Evolutionary conservation across 768 basidiomycete species (phyloP).

Genomic region (Pleurotus platypus): DNA sequence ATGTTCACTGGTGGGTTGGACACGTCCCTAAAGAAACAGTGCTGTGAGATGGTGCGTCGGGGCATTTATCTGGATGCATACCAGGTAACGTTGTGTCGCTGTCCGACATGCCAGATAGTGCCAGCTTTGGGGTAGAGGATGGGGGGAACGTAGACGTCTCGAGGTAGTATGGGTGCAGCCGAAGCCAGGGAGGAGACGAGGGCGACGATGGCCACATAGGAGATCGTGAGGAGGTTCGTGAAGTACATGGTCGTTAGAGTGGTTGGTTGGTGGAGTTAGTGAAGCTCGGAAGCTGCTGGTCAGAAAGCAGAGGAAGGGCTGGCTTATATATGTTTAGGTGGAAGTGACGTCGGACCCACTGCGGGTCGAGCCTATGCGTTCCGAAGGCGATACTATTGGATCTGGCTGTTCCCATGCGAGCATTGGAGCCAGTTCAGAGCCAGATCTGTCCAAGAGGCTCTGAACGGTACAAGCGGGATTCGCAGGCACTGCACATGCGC

Average conservation of each 20-base stretch:
- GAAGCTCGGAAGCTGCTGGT: background rate
- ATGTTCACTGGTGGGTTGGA: constrained; percentile 39
- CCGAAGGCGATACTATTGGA: constrained; percentile 3
- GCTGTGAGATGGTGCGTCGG: constrained; percentile 2
- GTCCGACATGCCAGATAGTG: constrained; percentile 38
- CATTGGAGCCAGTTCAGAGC: background rate
- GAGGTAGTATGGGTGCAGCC: constrained; percentile 28
- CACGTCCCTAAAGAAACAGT: constrained; percentile 27
- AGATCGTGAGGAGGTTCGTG: constrained; percentile 12
- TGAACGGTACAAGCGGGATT: background rate
- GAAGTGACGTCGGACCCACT: constrained; percentile 3
- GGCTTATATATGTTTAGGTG: background rate
- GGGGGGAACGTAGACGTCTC: constrained; percentile 47
- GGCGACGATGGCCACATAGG: constrained; percentile 11
- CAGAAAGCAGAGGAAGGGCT: background rate
- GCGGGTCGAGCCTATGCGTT: background rate
- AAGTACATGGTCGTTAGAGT: constrained; percentile 8
- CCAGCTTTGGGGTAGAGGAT: constrained; percentile 31
- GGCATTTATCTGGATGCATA: constrained; percentile 17
- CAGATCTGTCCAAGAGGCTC: constrained; percentile 2
- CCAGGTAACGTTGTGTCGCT: constrained; percentile 42
- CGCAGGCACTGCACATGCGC: background rate
- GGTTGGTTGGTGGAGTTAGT: background rate
- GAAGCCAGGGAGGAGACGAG: constrained; percentile 22
- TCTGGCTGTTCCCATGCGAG: background rate